A percentile compares a stretch with the other conserved stretches of the same genome.
Evolutionary conservation across 768 basidiomycete genomes (phyloP).

Genomic region (Lentinus tigrinus): DNA sequence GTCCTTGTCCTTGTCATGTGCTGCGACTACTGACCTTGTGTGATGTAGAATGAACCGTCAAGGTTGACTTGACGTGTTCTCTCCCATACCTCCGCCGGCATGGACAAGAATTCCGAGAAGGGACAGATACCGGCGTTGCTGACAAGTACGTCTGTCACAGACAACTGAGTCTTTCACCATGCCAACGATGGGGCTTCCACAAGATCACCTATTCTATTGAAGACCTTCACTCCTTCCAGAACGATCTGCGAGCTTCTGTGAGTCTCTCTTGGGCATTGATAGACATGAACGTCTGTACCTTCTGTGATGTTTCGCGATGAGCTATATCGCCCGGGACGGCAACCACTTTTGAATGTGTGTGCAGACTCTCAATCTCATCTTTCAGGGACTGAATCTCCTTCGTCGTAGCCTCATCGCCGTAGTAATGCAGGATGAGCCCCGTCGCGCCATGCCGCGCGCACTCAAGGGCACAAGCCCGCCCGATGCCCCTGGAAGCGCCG

Average conservation of each 20-base stretch:
- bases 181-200: constrained; percentile 25
- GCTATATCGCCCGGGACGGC: constrained; percentile 67
- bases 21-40: constrained; percentile 44
- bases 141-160: constrained; percentile 42
- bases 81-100: constrained; percentile 65
- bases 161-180: neutral
- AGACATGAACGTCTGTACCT: constrained; percentile 35
- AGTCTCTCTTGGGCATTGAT: neutral
- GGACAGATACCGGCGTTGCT: constrained; percentile 72
- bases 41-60: constrained; percentile 72
- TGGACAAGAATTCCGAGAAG: constrained; percentile 70
- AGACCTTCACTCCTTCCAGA: constrained; percentile 51
- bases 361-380: constrained; percentile 42
- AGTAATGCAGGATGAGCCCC: constrained; percentile 65
- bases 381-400: constrained; percentile 47
- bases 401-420: constrained; percentile 56
- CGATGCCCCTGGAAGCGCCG: constrained; percentile 73
- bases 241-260: constrained; percentile 49
- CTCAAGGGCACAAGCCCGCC: constrained; percentile 65
- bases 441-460: constrained; percentile 63
- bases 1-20: no score
- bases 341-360: constrained; percentile 39
- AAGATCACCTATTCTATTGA: constrained; percentile 59
- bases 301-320: constrained; percentile 50
- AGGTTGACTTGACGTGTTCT: constrained; percentile 69